Base-by-base conservation (phyloP, 192 early-diverging fungal species). In the Coemansia biformis region DNA sequence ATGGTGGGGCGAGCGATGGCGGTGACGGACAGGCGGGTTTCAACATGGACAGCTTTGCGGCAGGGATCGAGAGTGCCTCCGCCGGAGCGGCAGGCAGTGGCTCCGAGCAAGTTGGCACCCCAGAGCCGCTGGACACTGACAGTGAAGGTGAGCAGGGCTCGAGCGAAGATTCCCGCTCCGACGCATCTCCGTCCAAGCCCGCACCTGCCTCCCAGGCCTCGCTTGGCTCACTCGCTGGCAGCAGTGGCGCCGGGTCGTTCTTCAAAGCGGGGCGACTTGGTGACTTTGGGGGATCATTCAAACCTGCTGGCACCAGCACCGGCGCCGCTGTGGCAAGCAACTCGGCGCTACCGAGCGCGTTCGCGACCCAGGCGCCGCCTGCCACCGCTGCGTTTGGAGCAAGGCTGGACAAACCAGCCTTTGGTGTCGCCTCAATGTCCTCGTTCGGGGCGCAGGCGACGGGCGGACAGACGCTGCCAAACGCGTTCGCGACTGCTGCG, bases 341-440 rank as follows among this genome's bases (percentile, higher is more conserved):
- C 2, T 26, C 24, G 3, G 24, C 3, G 24, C 24, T 26, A 6
- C 24, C 24, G 3, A 26, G 24, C 24, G 24, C 24, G 24, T 6
- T 26, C 24, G 6, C 24, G 24, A 5, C 24, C 24, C 24, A 26
- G 24, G 3, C 24, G 24, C 24, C 24, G 11, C 5, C 55, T 6
- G 30, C 44, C 5, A 47, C 47, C 3, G 3, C 6, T 0, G 55
- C 28, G 23, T 70, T 70, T 70, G 67, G 67, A 3, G n/a, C 35
- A 8, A 70, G 59, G 23, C 39, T 70, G 32, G 59, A 54, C 28
- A 52, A 56, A 13, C 67, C 67, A 16, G 67, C 55, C 13, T 70
- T 70, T 58, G 67, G 67, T 8, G 55, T 70, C 11, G 46, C 46
- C 1, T 70, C 67, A n/a, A 63, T 63, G 67, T 54, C 67, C 6